phyloP scores from a whole-genome alignment of 2,329 filamentous ascomycete species.

The Penicillium sp. region DNA sequence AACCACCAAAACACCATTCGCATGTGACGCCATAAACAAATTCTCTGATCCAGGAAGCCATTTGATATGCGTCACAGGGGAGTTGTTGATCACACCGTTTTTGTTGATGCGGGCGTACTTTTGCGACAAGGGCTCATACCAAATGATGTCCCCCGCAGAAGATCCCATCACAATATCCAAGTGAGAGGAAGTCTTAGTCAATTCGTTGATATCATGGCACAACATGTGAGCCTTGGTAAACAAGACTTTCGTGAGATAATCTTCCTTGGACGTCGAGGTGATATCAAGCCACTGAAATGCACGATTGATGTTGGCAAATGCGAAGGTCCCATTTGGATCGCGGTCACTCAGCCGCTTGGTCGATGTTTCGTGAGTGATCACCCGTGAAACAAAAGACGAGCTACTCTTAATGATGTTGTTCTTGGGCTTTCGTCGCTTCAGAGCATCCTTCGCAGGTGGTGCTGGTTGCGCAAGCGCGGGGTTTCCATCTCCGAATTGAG shows the following conservation, averaged over 20 bases:
- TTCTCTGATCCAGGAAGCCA: constrained; percentile 96
- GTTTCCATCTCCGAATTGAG: constrained; percentile 85
- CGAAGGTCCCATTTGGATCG: constrained; percentile 75
- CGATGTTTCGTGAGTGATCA: constrained; percentile 82
- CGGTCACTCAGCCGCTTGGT: constrained; percentile 78
- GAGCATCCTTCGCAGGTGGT: constrained; percentile 60
- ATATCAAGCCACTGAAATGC: constrained; percentile 96
- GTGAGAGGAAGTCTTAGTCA: constrained; percentile 76
- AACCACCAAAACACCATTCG: constrained; percentile 85
- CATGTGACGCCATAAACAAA: constrained; percentile 85
- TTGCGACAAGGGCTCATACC: constrained; percentile 96
- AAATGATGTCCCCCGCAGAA: constrained; percentile 94
- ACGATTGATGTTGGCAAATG: constrained; percentile 92
- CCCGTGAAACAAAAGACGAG: constrained; percentile 95
- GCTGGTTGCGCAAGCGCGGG: constrained; percentile 61
- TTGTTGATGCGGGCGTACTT: constrained; percentile 96
- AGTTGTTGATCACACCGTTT: constrained; percentile 86
- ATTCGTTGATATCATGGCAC: constrained; percentile 85
- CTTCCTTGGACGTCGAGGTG: constrained; percentile 67
- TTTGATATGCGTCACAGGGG: constrained; percentile 79
- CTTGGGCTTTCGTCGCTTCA: constrained; percentile 88
- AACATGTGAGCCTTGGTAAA: constrained; percentile 96
- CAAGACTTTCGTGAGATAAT: constrained; percentile 91
- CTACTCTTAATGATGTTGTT: constrained; percentile 99
- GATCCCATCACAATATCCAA: constrained; percentile 94